These are phyloP conservation scores for Rhizoclosmatium globosum DNA, from an alignment of 192 early-diverging fungal species.

Conservation along the genomic window DNA sequence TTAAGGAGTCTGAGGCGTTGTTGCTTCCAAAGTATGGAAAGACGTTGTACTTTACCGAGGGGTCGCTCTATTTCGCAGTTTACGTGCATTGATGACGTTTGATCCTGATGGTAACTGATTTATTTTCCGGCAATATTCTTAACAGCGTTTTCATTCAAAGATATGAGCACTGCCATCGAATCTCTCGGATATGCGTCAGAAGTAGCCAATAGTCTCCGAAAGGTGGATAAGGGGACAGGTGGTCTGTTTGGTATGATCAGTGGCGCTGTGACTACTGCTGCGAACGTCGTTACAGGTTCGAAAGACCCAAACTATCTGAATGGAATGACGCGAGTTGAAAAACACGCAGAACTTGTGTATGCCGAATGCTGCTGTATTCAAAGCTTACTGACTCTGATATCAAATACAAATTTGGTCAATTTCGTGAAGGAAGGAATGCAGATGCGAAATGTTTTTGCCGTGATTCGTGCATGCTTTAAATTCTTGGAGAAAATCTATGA, in stretches of 20 bases:
- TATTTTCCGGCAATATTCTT: no score
- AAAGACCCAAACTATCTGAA: conserved; percentile 55
- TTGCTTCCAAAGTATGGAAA: conserved; percentile 54
- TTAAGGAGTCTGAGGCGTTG: conserved; percentile 72
- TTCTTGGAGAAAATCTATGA: conserved; percentile 45
- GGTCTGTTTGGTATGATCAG: conserved; percentile 55
- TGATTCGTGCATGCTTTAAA: conserved; percentile 57
- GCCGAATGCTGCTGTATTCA: conserved; percentile 81
- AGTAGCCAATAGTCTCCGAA: conserved; percentile 68
- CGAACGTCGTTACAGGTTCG: conserved; percentile 41
- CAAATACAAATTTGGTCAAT: conserved; percentile 77
- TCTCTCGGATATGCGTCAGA: conserved; percentile 70
- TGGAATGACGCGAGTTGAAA: conserved; percentile 65
- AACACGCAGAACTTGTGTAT: conserved; percentile 82
- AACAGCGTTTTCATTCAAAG: no score
- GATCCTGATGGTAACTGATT: no score
- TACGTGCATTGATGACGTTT: conserved; percentile 82
- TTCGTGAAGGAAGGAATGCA: conserved; percentile 82
- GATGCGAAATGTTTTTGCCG: conserved; percentile 73
- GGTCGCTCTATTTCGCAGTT: conserved; percentile 71
- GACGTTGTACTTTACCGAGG: conserved; percentile 80
- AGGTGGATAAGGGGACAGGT: conserved; percentile 49
- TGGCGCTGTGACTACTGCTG: no score
- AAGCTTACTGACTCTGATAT: conserved; percentile 75
- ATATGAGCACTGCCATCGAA: conserved; percentile 72